Evolutionary conservation across 129 eudicot genomes (phyloP).

Genomic region (Mikania micrantha): DNA sequence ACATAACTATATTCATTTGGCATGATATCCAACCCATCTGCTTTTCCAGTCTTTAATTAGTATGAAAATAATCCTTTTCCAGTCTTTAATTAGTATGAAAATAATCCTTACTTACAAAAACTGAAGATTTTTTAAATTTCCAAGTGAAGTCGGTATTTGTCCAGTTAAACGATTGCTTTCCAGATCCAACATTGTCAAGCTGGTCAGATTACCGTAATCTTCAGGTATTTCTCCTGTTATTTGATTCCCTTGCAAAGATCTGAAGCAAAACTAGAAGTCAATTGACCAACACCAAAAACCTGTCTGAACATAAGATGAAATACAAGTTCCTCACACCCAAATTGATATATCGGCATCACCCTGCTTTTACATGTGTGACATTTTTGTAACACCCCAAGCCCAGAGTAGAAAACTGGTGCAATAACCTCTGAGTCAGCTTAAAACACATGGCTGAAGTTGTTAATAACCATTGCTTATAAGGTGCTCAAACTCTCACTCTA

Average conservation of each 20-base stretch:
- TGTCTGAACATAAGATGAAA: not conserved
- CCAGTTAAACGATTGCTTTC: conserved; percentile 75
- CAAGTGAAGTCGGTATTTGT: conserved; percentile 87
- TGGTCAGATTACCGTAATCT: conserved; percentile 76
- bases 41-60: not conserved
- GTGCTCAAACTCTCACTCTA: not conserved
- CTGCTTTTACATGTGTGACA: not conserved
- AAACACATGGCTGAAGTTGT: not conserved
- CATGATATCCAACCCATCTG: not conserved
- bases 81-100: not conserved
- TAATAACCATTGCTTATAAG: not conserved
- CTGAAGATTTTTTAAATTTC: conserved; percentile 67
- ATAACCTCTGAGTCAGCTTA: not conserved
- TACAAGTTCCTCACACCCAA: not conserved
- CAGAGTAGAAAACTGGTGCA: not conserved
- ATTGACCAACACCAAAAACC: not conserved
- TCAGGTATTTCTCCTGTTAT: conserved; percentile 84
- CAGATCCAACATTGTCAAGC: conserved; percentile 68
- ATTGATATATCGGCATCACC: not conserved
- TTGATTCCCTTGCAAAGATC: conserved; percentile 73
- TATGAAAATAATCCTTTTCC: not conserved
- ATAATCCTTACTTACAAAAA: conserved; percentile 50
- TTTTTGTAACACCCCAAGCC: not conserved
- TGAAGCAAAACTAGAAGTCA: conserved; percentile 17
- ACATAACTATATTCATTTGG: not conserved